A percentile compares a stretch with the other conserved stretches of the same genome.
phyloP scores from a whole-genome alignment of 179 eudicot species.

The Carnegiea gigantea region DNA sequence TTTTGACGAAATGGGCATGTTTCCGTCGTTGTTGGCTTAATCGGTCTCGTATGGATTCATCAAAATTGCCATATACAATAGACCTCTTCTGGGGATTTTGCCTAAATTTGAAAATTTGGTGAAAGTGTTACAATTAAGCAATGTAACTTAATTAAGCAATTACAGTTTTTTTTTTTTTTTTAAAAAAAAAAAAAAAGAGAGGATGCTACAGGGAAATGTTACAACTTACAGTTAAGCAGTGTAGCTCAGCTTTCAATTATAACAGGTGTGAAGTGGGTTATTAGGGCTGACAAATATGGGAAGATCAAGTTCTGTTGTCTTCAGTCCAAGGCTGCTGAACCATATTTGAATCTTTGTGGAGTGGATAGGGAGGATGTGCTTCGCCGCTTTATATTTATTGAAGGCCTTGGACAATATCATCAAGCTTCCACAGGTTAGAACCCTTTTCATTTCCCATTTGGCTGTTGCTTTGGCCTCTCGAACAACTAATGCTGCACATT shows the following conservation, averaged over 20 bases:
- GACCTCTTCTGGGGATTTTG: not conserved
- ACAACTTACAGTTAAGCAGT: too few relatives aligned
- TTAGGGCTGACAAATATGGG: constrained; percentile 61
- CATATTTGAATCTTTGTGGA: constrained; percentile 71
- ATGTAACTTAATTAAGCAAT: not conserved
- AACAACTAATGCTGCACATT: too few relatives aligned
- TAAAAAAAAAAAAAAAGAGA: too few relatives aligned
- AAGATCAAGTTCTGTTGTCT: constrained; percentile 94
- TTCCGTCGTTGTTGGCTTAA: not conserved
- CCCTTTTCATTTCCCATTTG: not conserved
- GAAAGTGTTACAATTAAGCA: not conserved
- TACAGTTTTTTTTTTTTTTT: too few relatives aligned
- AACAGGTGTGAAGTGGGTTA: constrained; percentile 85
- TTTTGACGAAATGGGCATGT: not conserved
- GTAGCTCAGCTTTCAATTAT: too few relatives aligned
- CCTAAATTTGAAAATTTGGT: not conserved
- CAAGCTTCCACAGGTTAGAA: constrained; percentile 85
- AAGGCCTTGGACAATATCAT: constrained; percentile 77
- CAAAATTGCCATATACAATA: not conserved
- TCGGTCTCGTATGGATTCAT: not conserved
- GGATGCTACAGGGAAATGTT: too few relatives aligned
- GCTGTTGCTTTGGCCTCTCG: too few relatives aligned
- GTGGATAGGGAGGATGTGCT: constrained; percentile 78
- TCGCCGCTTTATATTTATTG: constrained; percentile 83
- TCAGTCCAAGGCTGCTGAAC: constrained; percentile 92